These are phyloP conservation scores for Russula abietina DNA, from an alignment of 768 basidiomycete species.

Conservation along the genomic window DNA sequence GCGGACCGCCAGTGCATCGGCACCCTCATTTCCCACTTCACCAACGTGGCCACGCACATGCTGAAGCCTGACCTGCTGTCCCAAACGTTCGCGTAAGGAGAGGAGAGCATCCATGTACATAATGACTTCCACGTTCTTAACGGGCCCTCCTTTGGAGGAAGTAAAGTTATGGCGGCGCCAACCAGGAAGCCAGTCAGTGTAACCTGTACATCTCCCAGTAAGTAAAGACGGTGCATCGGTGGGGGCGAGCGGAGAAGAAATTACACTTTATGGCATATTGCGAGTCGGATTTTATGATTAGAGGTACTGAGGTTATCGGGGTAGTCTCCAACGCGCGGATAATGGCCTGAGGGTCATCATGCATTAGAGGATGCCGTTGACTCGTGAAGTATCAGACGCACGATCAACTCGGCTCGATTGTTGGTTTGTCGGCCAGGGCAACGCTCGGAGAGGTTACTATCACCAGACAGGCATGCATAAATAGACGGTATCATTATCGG, in stretches of 20 bases:
- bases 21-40: constrained; percentile 77
- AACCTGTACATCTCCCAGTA: constrained; percentile 43
- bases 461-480: neutral
- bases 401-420: constrained; percentile 84
- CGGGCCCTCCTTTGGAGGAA: constrained; percentile 43
- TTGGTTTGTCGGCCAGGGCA: constrained; percentile 83
- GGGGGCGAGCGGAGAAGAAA: constrained; percentile 23
- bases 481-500: neutral
- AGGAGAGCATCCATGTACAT: constrained; percentile 62
- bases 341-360: constrained; percentile 57
- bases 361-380: neutral
- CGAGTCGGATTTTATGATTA: constrained; percentile 84
- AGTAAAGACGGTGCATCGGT: constrained; percentile 17
- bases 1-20: constrained; percentile 64
- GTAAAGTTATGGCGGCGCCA: constrained; percentile 57
- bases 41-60: constrained; percentile 80
- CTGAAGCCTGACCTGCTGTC: constrained; percentile 54
- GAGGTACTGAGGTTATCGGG: constrained; percentile 45
- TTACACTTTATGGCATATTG: constrained; percentile 75
- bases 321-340: constrained; percentile 72
- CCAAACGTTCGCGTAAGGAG: constrained; percentile 42
- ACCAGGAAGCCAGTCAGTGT: constrained; percentile 58
- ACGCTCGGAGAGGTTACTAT: constrained; percentile 74
- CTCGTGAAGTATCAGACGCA: constrained; percentile 31
- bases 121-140: constrained; percentile 72